phyloP scores from a whole-genome alignment of 1,284 basidiomycete genomes.

The Polyporus tsugae region DNA sequence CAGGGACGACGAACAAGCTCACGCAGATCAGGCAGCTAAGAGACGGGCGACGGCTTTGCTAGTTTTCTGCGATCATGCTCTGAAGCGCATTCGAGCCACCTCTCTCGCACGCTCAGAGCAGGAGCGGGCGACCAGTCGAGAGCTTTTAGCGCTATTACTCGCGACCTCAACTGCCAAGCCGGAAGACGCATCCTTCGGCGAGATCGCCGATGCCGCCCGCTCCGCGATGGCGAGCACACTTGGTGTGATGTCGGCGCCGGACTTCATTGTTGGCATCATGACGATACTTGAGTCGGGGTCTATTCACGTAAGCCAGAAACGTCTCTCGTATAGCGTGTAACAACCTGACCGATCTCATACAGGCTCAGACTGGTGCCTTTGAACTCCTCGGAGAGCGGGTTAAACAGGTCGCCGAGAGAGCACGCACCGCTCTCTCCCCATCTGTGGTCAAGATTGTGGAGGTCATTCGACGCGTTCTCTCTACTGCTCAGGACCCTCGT shows the following conservation, averaged over 20 bases:
- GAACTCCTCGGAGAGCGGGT: constrained; percentile 74
- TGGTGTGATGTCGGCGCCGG: constrained; percentile 69
- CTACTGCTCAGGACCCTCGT: constrained; percentile 47
- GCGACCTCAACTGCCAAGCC: constrained; percentile 44
- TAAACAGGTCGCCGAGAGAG: constrained; percentile 63
- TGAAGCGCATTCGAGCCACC: constrained; percentile 41
- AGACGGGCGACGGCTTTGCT: constrained; percentile 74
- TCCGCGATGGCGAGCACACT: constrained; percentile 58
- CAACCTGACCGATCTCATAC: background rate
- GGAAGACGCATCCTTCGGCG: constrained; percentile 39
- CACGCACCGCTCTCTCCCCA: constrained; percentile 60
- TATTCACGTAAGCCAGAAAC: constrained; percentile 47
- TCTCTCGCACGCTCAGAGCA: constrained; percentile 33
- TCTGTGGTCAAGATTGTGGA: constrained; percentile 61
- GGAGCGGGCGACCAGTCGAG: constrained; percentile 42
- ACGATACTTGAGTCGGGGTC: constrained; percentile 64
- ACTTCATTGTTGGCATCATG: constrained; percentile 64
- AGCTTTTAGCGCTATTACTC: constrained; percentile 55
- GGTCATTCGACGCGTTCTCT: constrained; percentile 57
- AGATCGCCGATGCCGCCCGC: constrained; percentile 58
- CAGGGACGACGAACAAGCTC: constrained; percentile 64
- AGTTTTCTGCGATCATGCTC: constrained; percentile 60
- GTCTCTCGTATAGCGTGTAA: no score
- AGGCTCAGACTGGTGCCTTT: constrained; percentile 73
- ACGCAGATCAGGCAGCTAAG: constrained; percentile 53